Base-by-base conservation (phyloP, 1,284 basidiomycete species). In the Cryptococcus deneoformans region DNA sequence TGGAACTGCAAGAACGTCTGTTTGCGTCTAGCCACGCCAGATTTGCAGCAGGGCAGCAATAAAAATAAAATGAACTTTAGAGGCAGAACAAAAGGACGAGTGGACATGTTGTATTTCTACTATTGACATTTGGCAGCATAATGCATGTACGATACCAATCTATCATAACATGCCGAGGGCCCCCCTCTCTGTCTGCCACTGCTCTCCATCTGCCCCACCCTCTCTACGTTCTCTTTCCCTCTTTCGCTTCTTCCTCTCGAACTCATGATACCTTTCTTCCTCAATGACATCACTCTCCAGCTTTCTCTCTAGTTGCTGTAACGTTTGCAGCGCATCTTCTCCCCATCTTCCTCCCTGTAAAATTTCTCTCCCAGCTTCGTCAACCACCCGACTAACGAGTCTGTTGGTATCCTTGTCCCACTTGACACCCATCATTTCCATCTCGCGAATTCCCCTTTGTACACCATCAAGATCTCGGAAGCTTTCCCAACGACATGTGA, bases 1-100 rank as follows among this genome's bases (percentile, higher is more conserved):
- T 89, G 52, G 86, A 85, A 57, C 85, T 89, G 70, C 95, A 99
- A 79, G 90, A 97, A 76, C 83, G 86, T 63, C 81, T 99, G 43
- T 99, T 99, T 70, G 93, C 92, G 11, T 87, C 87, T 43, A 92
- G 90, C 76, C 87, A 80, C 61, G 82, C 82, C 3, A 66, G 81
- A 35, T 80, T 81, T 48, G 82, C 81, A 29, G 80, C 12, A 0
- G 71, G 66, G 9, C 69, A 69, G 46, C 14, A 14, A 6, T n/a
- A 48, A 48, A 2, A 29, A 14, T 34, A 35, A 20, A 38, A 14
- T 16, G 46, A 20, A 2, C 6, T 20, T 38, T 7, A 42, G 39
- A 40, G 20, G n/a, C 38, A n/a, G 36, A 14, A 16, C 20, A 38
- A 3, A 51, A 39, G 20, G 24, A 14, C 20, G 3, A 29, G 29